Base-by-base conservation (phyloP, 2,329 filamentous ascomycete genomes). In the Waltergamsia citrina region DNA sequence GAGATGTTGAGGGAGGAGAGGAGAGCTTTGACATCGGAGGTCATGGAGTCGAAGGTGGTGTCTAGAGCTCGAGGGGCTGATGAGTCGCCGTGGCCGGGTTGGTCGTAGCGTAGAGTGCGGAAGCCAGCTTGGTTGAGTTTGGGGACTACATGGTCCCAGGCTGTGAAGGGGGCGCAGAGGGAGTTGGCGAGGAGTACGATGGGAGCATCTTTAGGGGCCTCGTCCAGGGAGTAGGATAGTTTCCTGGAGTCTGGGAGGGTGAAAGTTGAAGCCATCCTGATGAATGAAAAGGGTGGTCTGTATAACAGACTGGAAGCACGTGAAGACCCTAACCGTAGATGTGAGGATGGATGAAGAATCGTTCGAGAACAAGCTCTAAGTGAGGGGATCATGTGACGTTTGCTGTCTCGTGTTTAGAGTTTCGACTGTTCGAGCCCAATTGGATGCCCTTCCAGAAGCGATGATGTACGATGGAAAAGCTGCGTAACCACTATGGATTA, bases 11-110 rank as follows among this genome's bases (percentile, higher is more conserved):
- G 48, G 12, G 50, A 39, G 2, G 40, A 29, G 2, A 65, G 43
- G 5, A 65, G 51, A n/a, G 46, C 37, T 26, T 44, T 35, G 1
- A 62, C 55, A 32, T 64, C 59, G 18, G 54, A 51, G 4, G 56
- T 53, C 35, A 65, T 52, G 11, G 51, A 51, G 18, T 52, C 48
- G 39, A 65, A 62, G 22, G 59, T 63, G 6, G 56, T 59, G 3
- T 50, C 47, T 12, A 61, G 45, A 5, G 50, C 43, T 11, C 43
- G 35, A 5, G 61, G 59, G 1, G 48, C 47, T 0, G 48, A 47
- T 2, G 62, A 66, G 11, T 33, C 38, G 25, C 62, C 61, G 36
- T 67, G 63, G 23, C 62, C 62, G 0, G 61, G 60, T 26, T 60
- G 56, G 38, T 65, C 58, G 40, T 60, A 67, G 23, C 60, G 55